Percentiles rank a stretch among this genome's conserved stretches.
phyloP scores from a whole-genome alignment of 495 filamentous ascomycete species.

The Penicillium coffeae region DNA sequence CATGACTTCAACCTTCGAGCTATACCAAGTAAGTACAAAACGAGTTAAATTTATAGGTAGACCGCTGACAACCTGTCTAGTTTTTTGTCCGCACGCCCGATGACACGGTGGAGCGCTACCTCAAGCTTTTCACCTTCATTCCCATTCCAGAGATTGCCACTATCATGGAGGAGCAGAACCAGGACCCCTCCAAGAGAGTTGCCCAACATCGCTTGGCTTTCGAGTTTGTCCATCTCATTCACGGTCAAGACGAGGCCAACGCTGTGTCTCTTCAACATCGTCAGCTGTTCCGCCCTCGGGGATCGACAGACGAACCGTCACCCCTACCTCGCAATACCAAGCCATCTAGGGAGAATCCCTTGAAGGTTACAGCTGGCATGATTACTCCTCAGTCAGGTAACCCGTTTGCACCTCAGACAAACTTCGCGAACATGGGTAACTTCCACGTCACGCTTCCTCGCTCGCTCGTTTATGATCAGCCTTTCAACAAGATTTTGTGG shows the following conservation, averaged over 20 bases:
- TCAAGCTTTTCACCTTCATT: constrained; percentile 90
- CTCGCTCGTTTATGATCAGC: constrained; percentile 58
- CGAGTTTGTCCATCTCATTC: constrained; percentile 75
- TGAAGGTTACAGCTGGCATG: constrained; percentile 22
- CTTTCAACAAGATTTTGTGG: constrained; percentile 61
- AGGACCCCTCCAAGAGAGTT: constrained; percentile 62
- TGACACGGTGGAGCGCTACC: constrained; percentile 68
- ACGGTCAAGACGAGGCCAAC: constrained; percentile 59
- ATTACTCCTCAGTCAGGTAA: constrained; percentile 40
- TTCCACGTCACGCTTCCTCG: constrained; percentile 60
- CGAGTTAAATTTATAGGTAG: neutral
- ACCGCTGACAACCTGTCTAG: constrained; percentile 32
- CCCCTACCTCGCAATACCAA: constrained; percentile 30
- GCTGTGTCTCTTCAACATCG: constrained; percentile 55
- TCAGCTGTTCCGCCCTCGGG: constrained; percentile 48
- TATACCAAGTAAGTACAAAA: constrained; percentile 61
- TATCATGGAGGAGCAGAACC: constrained; percentile 62
- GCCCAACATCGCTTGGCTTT: constrained; percentile 79
- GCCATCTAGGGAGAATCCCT: constrained; percentile 13
- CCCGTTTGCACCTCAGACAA: constrained; percentile 38
- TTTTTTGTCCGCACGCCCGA: constrained; percentile 87
- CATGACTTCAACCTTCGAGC: constrained; percentile 75
- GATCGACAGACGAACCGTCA: constrained; percentile 38
- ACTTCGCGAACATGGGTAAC: constrained; percentile 45
- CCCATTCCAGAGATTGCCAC: constrained; percentile 59